phyloP scores from a whole-genome alignment of 768 basidiomycete species.

The Termitomyces sp. region DNA sequence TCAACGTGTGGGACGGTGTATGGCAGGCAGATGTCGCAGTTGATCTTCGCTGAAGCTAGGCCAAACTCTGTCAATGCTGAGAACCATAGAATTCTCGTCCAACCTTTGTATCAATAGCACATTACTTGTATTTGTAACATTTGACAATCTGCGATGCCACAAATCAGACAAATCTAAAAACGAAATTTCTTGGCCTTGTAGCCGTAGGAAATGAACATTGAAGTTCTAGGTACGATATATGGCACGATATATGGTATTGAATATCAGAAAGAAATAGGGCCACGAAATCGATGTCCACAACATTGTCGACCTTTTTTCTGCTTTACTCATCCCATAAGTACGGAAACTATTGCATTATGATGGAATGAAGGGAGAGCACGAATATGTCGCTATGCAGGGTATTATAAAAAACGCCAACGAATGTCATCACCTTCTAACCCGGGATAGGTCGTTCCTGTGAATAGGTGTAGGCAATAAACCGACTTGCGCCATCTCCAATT shows the following conservation, averaged over 20 bases:
- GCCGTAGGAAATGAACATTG: neutral
- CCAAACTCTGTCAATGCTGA: neutral
- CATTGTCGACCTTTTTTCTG: neutral
- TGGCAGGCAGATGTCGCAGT: conserved; percentile 48
- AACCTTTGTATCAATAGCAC: neutral
- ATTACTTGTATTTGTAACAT: neutral
- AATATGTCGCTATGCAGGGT: neutral
- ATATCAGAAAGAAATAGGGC: neutral
- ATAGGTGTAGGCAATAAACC: neutral
- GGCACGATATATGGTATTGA: neutral
- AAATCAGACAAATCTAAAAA: neutral
- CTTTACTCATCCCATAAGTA: too few species aligned
- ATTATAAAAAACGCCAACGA: neutral
- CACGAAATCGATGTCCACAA: neutral
- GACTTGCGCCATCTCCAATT: neutral
- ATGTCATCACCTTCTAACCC: neutral
- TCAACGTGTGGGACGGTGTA: conserved; percentile 34
- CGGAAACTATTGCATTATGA: too few species aligned
- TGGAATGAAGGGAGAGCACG: neutral
- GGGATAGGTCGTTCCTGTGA: neutral
- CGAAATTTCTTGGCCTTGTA: neutral
- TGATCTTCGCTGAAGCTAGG: conserved; percentile 14
- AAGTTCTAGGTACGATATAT: neutral
- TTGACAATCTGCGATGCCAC: neutral
- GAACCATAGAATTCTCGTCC: neutral